These are phyloP conservation scores for Exophiala aquamarina DNA, from an alignment of 2,329 filamentous ascomycete species.

Conservation along the genomic window DNA sequence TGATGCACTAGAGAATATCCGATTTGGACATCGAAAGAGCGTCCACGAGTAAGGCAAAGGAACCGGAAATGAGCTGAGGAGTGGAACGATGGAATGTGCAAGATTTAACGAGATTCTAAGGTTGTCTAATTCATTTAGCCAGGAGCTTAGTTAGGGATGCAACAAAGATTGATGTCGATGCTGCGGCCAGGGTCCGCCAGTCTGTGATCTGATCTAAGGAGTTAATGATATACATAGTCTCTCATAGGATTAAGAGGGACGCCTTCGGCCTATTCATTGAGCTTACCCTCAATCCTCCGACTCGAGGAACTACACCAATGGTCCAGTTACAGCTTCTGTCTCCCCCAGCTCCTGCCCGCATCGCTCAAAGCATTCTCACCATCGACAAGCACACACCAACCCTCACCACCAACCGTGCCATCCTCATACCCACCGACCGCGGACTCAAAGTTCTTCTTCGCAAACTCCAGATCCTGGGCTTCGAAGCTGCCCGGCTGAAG, in stretches of 20 bases:
- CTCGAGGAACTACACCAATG: too few species aligned
- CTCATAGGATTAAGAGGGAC: neutral
- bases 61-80: too few species aligned
- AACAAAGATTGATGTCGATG: too few species aligned
- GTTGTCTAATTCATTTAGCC: too few species aligned
- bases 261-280: too few species aligned
- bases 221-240: neutral
- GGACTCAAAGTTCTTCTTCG: constrained; percentile 66
- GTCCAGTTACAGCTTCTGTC: constrained; percentile 41
- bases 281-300: too few species aligned
- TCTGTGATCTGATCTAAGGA: too few species aligned
- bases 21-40: constrained; percentile 20
- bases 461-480: constrained; percentile 69
- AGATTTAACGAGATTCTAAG: too few species aligned
- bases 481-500: constrained; percentile 89
- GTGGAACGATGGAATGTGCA: neutral
- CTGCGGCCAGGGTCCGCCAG: too few species aligned
- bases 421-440: constrained; percentile 67
- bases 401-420: constrained; percentile 59
- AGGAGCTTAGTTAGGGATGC: too few species aligned
- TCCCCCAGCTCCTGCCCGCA: constrained; percentile 56
- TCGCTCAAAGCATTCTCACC: constrained; percentile 61
- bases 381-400: constrained; percentile 87
- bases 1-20: constrained; percentile 15
- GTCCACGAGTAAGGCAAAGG: constrained; percentile 8